Base-by-base conservation (phyloP, 2,329 filamentous ascomycete species). In the Coleophoma cylindrospora region DNA sequence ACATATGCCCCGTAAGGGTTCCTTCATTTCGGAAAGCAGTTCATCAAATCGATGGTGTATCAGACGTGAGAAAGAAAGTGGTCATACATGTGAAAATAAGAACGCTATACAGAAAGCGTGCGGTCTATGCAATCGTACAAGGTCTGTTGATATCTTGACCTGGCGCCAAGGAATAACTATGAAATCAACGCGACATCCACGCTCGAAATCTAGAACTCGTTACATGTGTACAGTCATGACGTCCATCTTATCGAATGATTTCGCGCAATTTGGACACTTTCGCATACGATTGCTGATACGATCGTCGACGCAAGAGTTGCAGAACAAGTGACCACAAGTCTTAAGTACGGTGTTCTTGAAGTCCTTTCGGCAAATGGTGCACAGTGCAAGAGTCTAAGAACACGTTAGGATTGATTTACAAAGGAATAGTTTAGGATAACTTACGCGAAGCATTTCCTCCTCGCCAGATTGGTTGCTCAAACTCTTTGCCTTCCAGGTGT, bases 281-380 rank as follows among this genome's bases (percentile, higher is more conserved):
- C 94, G 82, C 72, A 92, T 91, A 34, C 94, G 87, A 63, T 94
- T 95, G 43, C 83, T 83, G 54, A 96, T 84, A 50, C 94, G 85
- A 63, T 95, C 87, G 57, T 96, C 89, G 21, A 97, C 87, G 66
- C 94, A 99, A 44, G 84, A 79, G 64, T 86, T 85, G 77, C 94
- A 99, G 69, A 97, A 96, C 45, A 95, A 81, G 68, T 99, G 94
- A 2, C 94, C 94, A 67, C 94, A 99, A 1, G 89, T 91, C 71
- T 94, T 95, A 67, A 99, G 80, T 10, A 86, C 87, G 1, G 91
- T 95, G 64, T 97, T 90, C 70, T 97, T 97, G 74, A 96, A 91
- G 59, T 92, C 89, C 63, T 83, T 86, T 59, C 90, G 89, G 73
- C 95, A 99, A 46, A 97, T 89, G 11, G 90, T 89, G 73, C 94